A percentile compares a stretch with the other conserved stretches of the same genome.
Evolutionary conservation across 108 stramenopile species (phyloP).

Genomic region (Parietichytrium sp.): DNA sequence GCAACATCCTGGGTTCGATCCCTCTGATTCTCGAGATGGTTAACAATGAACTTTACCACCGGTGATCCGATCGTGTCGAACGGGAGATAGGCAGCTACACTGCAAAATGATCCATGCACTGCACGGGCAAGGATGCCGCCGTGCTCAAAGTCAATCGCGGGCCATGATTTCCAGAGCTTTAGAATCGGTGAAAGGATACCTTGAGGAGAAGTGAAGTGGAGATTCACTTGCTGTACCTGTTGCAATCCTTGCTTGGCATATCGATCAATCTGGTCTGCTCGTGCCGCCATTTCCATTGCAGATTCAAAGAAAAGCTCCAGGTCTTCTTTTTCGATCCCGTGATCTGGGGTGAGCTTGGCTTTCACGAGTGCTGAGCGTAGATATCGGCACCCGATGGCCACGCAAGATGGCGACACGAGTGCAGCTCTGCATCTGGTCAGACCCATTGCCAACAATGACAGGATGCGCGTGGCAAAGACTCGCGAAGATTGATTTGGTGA

Average conservation of each 20-base stretch:
- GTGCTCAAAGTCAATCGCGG: neutral
- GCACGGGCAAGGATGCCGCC: slow-evolving; percentile 18
- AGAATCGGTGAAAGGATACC: neutral
- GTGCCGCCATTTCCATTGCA: neutral
- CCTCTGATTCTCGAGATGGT: neutral
- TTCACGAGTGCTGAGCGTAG: neutral
- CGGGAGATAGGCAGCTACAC: neutral
- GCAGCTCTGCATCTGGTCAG: neutral
- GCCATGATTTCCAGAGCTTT: neutral
- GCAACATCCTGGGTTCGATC: neutral
- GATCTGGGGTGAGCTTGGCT: neutral
- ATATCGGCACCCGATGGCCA: neutral
- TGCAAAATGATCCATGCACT: slow-evolving; percentile 4
- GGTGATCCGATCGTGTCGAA: neutral
- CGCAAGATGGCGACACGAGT: neutral
- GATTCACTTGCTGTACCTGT: slow-evolving; percentile 27
- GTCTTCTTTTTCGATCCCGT: neutral
- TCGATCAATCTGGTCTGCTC: neutral
- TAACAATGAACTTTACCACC: neutral
- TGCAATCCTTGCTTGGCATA: slow-evolving; percentile 16
- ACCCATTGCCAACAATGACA: neutral
- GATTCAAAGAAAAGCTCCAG: neutral
- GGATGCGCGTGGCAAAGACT: neutral
- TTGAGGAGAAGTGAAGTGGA: neutral
- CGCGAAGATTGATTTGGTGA: no score